A percentile compares a stretch with the other conserved stretches of the same genome.
Conservation (phyloP, 2,329 filamentous ascomycete genomes). For the Plectosphaerella plurivora region DNA sequence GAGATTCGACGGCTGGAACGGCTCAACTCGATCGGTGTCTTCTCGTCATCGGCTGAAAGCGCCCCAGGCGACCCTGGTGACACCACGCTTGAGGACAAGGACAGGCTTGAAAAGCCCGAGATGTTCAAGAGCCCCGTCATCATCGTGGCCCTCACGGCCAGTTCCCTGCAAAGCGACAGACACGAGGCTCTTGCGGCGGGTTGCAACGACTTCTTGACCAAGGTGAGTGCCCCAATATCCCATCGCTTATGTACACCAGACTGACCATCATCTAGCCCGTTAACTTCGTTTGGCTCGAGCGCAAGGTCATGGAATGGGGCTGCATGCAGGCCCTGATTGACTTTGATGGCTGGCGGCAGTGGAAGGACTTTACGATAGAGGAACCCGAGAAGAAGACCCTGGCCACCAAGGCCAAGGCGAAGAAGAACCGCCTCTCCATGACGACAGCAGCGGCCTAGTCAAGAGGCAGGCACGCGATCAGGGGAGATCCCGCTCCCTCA, state of each 20-base stretch:
- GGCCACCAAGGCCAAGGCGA: constrained; percentile 32
- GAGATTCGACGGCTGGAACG: constrained; percentile 89
- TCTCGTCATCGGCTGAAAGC: constrained; percentile 63
- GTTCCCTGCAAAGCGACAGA: constrained; percentile 88
- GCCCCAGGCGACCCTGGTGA: constrained; percentile 38
- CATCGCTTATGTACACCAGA: not conserved
- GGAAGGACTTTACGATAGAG: constrained; percentile 73
- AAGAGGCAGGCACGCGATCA: too few relatives aligned
- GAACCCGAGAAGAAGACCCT: constrained; percentile 37
- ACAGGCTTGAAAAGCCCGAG: constrained; percentile 61
- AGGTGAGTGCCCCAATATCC: constrained; percentile 57
- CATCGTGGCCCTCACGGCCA: constrained; percentile 93
- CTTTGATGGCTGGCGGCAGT: constrained; percentile 95
- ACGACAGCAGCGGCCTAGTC: constrained; percentile 16
- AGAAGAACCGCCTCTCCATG: constrained; percentile 38
- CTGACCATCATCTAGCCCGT: constrained; percentile 62
- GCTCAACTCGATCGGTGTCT: constrained; percentile 89
- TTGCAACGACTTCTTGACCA: constrained; percentile 97
- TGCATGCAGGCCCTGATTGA: constrained; percentile 99
- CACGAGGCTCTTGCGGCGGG: constrained; percentile 92
- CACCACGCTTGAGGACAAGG: constrained; percentile 54
- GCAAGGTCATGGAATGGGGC: constrained; percentile 98
- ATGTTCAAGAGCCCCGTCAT: constrained; percentile 96
- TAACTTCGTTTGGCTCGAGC: constrained; percentile 94
- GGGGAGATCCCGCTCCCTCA: too few relatives aligned